These are phyloP conservation scores for Triticum monococcum DNA, from an alignment of 176 grass and related monocot genomes.

Conservation along the genomic window DNA sequence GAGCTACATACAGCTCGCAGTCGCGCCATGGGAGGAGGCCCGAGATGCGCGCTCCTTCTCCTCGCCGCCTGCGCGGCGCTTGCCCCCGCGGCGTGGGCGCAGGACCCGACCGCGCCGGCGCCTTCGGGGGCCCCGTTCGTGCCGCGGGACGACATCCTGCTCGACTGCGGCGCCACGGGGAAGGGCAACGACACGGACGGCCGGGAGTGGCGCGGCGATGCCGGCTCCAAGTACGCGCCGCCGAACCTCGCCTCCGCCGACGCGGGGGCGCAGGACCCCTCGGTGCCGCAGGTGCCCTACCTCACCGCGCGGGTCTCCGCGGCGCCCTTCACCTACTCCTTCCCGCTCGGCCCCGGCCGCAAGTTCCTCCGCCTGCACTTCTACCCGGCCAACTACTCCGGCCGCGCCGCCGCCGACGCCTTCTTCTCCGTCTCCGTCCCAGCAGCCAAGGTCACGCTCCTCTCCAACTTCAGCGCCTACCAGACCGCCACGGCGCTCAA, in stretches of 20 bases:
- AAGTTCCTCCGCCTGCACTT: conserved; percentile 89
- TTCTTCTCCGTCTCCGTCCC: conserved; percentile 72
- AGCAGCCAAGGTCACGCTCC: conserved; percentile 42
- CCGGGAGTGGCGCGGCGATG: conserved; percentile 51
- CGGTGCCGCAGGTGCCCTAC: conserved; percentile 66
- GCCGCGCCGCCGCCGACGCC: conserved; percentile 47
- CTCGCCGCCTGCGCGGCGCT: not conserved
- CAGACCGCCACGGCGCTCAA: conserved; percentile 56
- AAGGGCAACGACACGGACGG: conserved; percentile 46
- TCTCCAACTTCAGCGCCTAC: conserved; percentile 84
- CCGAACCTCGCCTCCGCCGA: conserved; percentile 22
- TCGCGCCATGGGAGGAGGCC: not conserved
- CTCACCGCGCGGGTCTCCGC: conserved; percentile 69
- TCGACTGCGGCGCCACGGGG: conserved; percentile 62
- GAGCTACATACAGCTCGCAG: not conserved
- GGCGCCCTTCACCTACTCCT: conserved; percentile 77
- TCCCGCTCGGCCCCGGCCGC: conserved; percentile 69
- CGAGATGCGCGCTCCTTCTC: not conserved
- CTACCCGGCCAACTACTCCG: conserved; percentile 66
- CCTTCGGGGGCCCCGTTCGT: conserved; percentile 23
- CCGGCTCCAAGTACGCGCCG: conserved; percentile 60
- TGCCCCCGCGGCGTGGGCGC: not conserved
- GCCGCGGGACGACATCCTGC: conserved; percentile 66
- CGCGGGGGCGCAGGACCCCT: conserved; percentile 45
- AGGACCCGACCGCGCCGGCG: not conserved